Conservation (phyloP, 192 early-diverging fungal species). For the Coemansia sp. region DNA sequence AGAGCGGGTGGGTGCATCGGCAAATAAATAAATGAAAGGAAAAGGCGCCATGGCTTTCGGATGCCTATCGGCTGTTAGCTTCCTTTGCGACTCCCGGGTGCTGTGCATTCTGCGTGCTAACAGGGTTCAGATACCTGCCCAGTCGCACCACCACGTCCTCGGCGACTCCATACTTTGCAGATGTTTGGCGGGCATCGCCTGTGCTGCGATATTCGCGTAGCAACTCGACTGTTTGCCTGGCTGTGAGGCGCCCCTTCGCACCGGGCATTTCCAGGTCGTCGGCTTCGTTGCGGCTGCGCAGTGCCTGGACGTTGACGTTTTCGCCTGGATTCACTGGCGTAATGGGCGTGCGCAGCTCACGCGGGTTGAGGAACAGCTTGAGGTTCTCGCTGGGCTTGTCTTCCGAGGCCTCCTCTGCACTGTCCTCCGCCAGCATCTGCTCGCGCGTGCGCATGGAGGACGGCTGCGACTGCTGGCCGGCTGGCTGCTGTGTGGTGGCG, state of each 20-base stretch:
- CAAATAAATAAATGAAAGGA: neutral
- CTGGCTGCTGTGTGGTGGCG: neutral
- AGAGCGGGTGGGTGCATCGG: too few species aligned
- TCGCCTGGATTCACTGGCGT: conserved; percentile 17
- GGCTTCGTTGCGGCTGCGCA: conserved; percentile 18
- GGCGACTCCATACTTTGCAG: conserved; percentile 20
- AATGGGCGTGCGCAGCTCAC: conserved; percentile 33
- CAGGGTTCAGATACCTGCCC: conserved; percentile 6
- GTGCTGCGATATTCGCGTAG: conserved; percentile 4
- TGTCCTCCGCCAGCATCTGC: conserved; percentile 32
- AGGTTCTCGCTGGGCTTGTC: conserved; percentile 25
- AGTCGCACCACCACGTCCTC: conserved; percentile 3
- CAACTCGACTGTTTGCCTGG: conserved; percentile 2
- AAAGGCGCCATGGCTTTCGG: neutral
- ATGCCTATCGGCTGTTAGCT: too few species aligned
- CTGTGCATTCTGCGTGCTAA: too few species aligned
- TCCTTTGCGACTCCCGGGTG: too few species aligned
- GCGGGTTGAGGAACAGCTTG: conserved; percentile 37
- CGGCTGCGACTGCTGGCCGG: neutral
- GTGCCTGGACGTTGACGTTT: conserved; percentile 39
- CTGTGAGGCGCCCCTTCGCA: conserved; percentile 4
- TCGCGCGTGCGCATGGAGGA: conserved; percentile 25
- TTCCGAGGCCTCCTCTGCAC: neutral
- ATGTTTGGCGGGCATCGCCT: neutral
- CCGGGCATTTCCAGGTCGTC: conserved; percentile 6